Conservation (phyloP, 1,284 basidiomycete genomes). For the Blastosporella zonata region DNA sequence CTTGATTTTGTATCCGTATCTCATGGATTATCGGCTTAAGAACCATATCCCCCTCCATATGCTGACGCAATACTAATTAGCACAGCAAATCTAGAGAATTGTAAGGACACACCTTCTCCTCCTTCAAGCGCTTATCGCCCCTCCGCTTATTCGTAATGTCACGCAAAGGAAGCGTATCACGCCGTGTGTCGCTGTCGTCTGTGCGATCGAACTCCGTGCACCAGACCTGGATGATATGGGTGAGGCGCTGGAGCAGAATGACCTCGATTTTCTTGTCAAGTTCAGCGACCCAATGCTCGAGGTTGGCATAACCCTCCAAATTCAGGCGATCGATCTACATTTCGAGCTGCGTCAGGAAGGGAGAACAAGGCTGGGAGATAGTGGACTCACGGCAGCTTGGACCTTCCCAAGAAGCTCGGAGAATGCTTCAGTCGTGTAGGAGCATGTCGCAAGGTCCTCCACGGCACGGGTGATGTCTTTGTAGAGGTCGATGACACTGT, state of each 20-base stretch:
- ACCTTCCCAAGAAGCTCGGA: constrained; percentile 74
- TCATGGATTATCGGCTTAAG: constrained; percentile 89
- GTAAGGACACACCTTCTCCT: constrained; percentile 58
- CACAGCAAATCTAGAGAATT: constrained; percentile 1
- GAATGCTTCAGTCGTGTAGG: constrained; percentile 83
- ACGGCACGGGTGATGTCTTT: constrained; percentile 82
- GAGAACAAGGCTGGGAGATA: not conserved
- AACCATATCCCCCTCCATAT: constrained; percentile 65
- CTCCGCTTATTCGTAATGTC: constrained; percentile 62
- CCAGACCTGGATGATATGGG: constrained; percentile 83
- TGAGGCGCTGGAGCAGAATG: constrained; percentile 78
- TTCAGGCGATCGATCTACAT: constrained; percentile 88
- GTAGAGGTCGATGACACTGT: constrained; percentile 89
- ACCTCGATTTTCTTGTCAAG: constrained; percentile 86
- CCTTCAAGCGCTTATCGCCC: constrained; percentile 63
- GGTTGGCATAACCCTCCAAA: constrained; percentile 94
- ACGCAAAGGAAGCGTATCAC: constrained; percentile 48
- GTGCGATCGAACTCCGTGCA: constrained; percentile 79
- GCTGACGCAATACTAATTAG: constrained; percentile 34
- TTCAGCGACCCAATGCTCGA: constrained; percentile 94
- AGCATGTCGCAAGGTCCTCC: constrained; percentile 85
- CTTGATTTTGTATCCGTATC: constrained; percentile 96
- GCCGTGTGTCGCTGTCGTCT: constrained; percentile 61
- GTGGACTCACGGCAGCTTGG: constrained; percentile 73
- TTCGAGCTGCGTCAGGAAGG: not conserved